Evolutionary conservation across 495 filamentous ascomycete species (phyloP), one percentile per base, ranked within the genome.

Genomic region (Xylaria flabelliformis): DNA sequence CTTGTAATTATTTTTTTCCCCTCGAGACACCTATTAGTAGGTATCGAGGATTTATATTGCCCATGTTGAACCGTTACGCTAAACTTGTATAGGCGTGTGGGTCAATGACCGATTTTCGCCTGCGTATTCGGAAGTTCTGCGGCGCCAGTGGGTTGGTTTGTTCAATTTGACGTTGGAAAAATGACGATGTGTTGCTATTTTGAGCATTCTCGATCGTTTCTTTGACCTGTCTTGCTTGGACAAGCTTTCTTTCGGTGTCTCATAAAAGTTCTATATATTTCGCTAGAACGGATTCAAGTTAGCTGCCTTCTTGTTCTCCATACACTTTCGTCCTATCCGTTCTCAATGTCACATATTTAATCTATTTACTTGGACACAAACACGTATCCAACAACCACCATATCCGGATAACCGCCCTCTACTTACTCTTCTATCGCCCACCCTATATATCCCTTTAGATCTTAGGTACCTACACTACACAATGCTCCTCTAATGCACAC

Each of bases 401-500:
- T n/a, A 48, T n/a, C 46, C 19, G 48, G 2, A 50, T 15, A 44
- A 44, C 12, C 44, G 15, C 44, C 15, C 44, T 46, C 42, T 44
- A 44, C 42, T 12, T 42, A 46, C 34, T 8, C 7, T 36, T 36
- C 7, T 36, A 29, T 2, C 26, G 2, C 26, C 1, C 26, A 2
- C 26, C 26, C 26, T 29, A 2, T 29, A 36, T 8, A 39, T 39
- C 36, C 8, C 8, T 0, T 39, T 39, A 39, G 36, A 39, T 39
- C 36, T 39, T 39, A 39, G 36, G 36, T 39, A 39, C 36, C 36
- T 39, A 39, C 1, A 42, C 62, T 29, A 58, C 70, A 67, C 63
- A 39, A 72, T 72, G 70, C 63, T 59, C 39, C 26, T 56, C 76
- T 80, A 69, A 84, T 84, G 81, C 79, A 77, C 71, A 72, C 75